These are phyloP conservation scores for Solanum piurae DNA, from an alignment of 257 asterid genomes.

Conservation along the genomic window DNA sequence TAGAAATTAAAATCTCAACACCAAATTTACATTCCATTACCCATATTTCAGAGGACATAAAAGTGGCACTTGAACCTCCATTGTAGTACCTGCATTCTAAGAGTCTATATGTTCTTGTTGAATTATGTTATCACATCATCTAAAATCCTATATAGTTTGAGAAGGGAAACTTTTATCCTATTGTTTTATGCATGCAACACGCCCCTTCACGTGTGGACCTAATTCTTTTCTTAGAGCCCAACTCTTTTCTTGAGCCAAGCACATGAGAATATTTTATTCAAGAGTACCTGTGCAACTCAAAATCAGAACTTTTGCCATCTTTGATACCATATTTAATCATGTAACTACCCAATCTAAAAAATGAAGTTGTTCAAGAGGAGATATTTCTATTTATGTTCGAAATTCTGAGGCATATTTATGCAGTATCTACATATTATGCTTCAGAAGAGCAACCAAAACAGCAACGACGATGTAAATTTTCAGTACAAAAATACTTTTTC, in stretches of 20 bases:
- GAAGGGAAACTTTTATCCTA: not conserved
- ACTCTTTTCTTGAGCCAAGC: not conserved
- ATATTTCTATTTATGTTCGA: not conserved
- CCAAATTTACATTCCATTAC: not conserved
- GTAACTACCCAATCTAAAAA: not conserved
- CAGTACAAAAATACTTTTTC: not conserved
- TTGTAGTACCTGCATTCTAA: not conserved
- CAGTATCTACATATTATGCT: not conserved
- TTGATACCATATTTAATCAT: not conserved
- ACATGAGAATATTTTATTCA: not conserved
- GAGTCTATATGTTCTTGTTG: not conserved
- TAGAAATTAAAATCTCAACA: not conserved
- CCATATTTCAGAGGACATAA: not conserved
- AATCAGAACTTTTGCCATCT: not conserved
- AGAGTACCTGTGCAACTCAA: not conserved
- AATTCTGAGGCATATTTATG: not conserved
- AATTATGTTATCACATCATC: not conserved
- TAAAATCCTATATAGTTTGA: not conserved
- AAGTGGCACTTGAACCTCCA: not conserved
- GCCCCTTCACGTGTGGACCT: not conserved
- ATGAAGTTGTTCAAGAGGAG: not conserved
- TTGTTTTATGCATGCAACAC: not conserved
- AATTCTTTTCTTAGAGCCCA: not conserved
- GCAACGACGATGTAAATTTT: not conserved
- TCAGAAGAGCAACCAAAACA: not conserved